Evolutionary conservation across 345 rosid species (phyloP).

Genomic region (Pistacia atlantica): DNA sequence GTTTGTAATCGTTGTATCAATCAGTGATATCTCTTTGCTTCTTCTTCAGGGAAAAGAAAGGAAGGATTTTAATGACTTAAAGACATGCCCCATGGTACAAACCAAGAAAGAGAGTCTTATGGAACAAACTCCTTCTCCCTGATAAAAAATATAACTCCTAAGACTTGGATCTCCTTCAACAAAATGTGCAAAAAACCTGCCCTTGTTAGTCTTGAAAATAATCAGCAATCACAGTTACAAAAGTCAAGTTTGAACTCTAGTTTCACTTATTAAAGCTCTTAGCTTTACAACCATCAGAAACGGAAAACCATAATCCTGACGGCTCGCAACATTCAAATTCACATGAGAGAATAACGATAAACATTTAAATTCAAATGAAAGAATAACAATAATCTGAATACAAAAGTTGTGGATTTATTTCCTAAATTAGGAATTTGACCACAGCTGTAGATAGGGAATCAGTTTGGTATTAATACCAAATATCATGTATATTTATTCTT

Average conservation of each 20-base stretch:
- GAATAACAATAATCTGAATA: background rate
- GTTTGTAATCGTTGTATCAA: too few species aligned
- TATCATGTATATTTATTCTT: too few species aligned
- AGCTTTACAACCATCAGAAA: background rate
- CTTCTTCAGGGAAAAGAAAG: too few species aligned
- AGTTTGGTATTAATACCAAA: too few species aligned
- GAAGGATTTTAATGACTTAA: background rate
- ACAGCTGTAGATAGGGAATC: too few species aligned
- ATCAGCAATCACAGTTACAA: background rate
- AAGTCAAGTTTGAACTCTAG: background rate
- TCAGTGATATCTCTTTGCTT: too few species aligned
- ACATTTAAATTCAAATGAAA: too few species aligned
- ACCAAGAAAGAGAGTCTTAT: background rate
- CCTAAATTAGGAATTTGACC: too few species aligned
- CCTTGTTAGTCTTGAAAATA: background rate
- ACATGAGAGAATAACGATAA: background rate
- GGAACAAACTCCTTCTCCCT: background rate
- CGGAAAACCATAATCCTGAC: background rate
- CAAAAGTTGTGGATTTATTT: background rate
- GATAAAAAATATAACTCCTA: background rate
- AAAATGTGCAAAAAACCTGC: background rate
- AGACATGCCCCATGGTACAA: background rate
- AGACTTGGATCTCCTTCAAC: background rate
- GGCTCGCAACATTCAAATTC: background rate
- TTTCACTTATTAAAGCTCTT: background rate